Evolutionary conservation across 2,329 filamentous ascomycete genomes (phyloP).

Genomic region (Penicillium digitatum): DNA sequence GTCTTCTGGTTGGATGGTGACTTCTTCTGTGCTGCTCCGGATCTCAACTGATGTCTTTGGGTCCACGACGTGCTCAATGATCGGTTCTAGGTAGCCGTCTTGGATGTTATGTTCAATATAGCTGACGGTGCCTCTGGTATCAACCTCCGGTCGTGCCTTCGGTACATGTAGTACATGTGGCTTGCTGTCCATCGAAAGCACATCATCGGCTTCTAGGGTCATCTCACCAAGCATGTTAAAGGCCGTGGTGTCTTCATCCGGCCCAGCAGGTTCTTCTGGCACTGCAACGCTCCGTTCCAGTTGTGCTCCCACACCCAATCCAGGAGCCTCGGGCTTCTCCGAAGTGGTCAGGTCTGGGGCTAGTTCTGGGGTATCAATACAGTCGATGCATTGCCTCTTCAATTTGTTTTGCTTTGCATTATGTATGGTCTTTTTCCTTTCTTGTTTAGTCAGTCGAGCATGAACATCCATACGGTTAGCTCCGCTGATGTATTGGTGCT

Average conservation of each 20-base stretch:
- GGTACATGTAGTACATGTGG: constrained; percentile 5
- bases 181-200: constrained; percentile 12
- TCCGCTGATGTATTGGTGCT: constrained; percentile 78
- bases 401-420: constrained; percentile 36
- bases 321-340: constrained; percentile 1
- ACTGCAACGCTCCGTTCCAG: constrained; percentile 3
- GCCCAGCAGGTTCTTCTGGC: constrained; percentile 9
- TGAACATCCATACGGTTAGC: constrained; percentile 80
- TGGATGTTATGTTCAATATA: constrained; percentile 46
- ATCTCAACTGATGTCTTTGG: constrained; percentile 8
- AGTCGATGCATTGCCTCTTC: constrained; percentile 46
- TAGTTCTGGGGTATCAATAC: constrained; percentile 16
- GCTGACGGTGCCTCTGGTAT: constrained; percentile 35
- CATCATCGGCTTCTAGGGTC: constrained; percentile 30
- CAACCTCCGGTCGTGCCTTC: constrained; percentile 16
- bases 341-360: constrained; percentile 1
- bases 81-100: constrained; percentile 42
- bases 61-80: constrained; percentile 36
- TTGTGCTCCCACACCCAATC: constrained; percentile 1
- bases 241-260: constrained; percentile 26
- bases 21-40: neutral
- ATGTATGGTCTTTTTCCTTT: constrained; percentile 63
- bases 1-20: neutral
- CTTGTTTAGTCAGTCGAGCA: constrained; percentile 69
- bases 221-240: constrained; percentile 37